phyloP scores from a whole-genome alignment of 1,284 basidiomycete genomes.

The Apiotrichum brassicae region DNA sequence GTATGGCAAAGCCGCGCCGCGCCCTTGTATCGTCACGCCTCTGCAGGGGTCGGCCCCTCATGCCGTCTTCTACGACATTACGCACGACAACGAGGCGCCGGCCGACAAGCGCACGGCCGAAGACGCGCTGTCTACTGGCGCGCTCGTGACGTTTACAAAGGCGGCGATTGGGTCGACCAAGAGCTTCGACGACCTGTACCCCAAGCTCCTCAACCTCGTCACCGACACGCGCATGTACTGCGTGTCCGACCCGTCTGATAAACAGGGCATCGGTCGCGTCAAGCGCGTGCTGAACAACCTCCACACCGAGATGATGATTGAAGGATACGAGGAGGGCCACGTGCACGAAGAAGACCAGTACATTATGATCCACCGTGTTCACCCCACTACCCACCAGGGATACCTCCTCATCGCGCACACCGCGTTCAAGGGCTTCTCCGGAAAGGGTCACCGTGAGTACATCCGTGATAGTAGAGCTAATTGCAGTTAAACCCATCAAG shows the following conservation, averaged over 20 bases:
- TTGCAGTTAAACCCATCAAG: slow-evolving; percentile 69
- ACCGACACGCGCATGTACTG: slow-evolving; percentile 74
- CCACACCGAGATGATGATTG: slow-evolving; percentile 80
- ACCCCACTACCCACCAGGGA: slow-evolving; percentile 82
- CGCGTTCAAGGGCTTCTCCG: slow-evolving; percentile 75
- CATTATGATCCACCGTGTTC: slow-evolving; percentile 81
- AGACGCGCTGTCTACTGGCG: slow-evolving; percentile 85
- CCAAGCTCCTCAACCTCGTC: slow-evolving; percentile 80
- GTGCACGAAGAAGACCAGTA: slow-evolving; percentile 95
- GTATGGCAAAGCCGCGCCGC: slow-evolving; percentile 67
- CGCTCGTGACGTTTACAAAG: slow-evolving; percentile 76
- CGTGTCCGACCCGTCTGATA: slow-evolving; percentile 50
- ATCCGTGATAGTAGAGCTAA: slow-evolving; percentile 6
- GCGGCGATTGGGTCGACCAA: slow-evolving; percentile 86
- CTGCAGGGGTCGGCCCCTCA: slow-evolving; percentile 80
- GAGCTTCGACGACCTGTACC: slow-evolving; percentile 94
- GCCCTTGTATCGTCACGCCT: slow-evolving; percentile 66
- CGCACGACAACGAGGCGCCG: slow-evolving; percentile 91
- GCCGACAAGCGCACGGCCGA: slow-evolving; percentile 82
- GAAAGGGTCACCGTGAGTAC: slow-evolving; percentile 64
- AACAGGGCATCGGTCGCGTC: slow-evolving; percentile 59
- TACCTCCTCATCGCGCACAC: slow-evolving; percentile 85
- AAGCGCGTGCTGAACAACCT: slow-evolving; percentile 80
- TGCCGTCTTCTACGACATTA: slow-evolving; percentile 86
- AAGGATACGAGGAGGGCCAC: slow-evolving; percentile 78